Base-by-base conservation (phyloP, 2,329 filamentous ascomycete genomes). In the Gliomastix tumulicola region DNA sequence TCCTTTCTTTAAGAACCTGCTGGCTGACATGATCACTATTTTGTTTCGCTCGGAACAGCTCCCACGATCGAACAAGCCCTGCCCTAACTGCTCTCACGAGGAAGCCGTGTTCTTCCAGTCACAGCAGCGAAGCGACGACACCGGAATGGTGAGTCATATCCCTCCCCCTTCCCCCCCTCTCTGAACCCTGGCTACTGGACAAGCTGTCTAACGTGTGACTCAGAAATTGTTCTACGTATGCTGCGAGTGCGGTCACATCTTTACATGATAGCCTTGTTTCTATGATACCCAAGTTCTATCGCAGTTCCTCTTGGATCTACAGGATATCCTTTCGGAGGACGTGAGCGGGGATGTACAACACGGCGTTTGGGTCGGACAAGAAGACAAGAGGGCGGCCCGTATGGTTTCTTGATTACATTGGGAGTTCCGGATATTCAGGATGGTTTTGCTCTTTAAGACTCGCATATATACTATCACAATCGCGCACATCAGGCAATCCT, bases 91-190 rank as follows among this genome's bases (percentile, higher is more conserved):
- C 71, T 74, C 76, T 47, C 84, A 92, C 60, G 79, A 80, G 49
- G 89, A 97, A 65, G 88, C 89, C 32, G 94, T 98, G 41, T 98
- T 95, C 68, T 98, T 98, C 71, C 92, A 98, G 68, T 96, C 89
- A 43, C 92, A 98, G 60, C 89, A 97, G 69, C 84, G 92, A 63
- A 95, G 84, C 49, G 87, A 88, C 34, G 89, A 97, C 63, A 98
- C 92, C 31, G 92, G 92, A 68, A 98, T 98, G 92, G 92, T 97
- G 65, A 72, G 84, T 53, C 36, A 32, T 16, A 39, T 18, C 30
- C 34, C 21, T 30, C 19, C 38, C 10, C 18, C 17, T 27, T 19
- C 28, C 20, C 28, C 30, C n/a, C 16, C n/a, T 41, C 13, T 38
- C 34, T 34, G 35, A 32, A 19, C 33, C 18, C 17, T 28, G 18